Percentiles rank a stretch among this genome's conserved stretches.
Evolutionary conservation across 495 filamentous ascomycete genomes (phyloP).

Genomic region (Neurospora discreta): DNA sequence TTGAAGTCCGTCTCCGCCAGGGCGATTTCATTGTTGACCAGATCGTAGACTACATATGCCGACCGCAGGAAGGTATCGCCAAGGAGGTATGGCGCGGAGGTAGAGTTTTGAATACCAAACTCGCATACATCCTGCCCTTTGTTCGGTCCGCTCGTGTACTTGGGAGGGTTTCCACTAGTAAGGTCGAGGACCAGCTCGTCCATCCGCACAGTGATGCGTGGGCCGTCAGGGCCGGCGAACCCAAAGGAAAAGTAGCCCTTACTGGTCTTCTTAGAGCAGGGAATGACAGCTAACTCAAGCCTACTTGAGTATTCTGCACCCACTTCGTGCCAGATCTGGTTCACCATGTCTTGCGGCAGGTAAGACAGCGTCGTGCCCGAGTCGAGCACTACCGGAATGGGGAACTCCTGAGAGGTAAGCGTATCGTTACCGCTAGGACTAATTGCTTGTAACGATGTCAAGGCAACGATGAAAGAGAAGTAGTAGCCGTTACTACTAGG

Average conservation of each 20-base stretch:
- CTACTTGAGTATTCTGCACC: conserved; percentile 43
- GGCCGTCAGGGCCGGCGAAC: conserved; percentile 49
- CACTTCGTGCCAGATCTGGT: conserved; percentile 57
- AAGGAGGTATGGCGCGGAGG: conserved; percentile 50
- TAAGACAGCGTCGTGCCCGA: conserved; percentile 83
- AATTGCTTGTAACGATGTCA: conserved; percentile 46
- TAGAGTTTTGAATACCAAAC: conserved; percentile 68
- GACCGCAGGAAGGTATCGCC: conserved; percentile 94
- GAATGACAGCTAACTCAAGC: conserved; percentile 48
- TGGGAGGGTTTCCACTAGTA: conserved; percentile 36
- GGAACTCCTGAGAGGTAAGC: conserved; percentile 41
- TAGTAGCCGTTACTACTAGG: conserved; percentile 33
- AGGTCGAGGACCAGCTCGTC: conserved; percentile 65
- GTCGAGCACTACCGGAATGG: conserved; percentile 66
- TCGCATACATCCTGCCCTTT: conserved; percentile 52
- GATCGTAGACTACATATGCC: conserved; percentile 90
- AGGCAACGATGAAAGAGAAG: conserved; percentile 59
- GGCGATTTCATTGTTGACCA: conserved; percentile 78
- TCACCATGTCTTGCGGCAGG: conserved; percentile 58
- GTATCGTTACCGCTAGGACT: conserved; percentile 37
- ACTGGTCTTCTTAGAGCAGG: conserved; percentile 55
- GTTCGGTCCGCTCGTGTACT: conserved; percentile 28
- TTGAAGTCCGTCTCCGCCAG: conserved; percentile 86
- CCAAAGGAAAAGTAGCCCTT: conserved; percentile 60
- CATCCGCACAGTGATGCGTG: conserved; percentile 60